Conservation (phyloP, 108 stramenopile genomes). For the Schizochytrium sp. region DNA sequence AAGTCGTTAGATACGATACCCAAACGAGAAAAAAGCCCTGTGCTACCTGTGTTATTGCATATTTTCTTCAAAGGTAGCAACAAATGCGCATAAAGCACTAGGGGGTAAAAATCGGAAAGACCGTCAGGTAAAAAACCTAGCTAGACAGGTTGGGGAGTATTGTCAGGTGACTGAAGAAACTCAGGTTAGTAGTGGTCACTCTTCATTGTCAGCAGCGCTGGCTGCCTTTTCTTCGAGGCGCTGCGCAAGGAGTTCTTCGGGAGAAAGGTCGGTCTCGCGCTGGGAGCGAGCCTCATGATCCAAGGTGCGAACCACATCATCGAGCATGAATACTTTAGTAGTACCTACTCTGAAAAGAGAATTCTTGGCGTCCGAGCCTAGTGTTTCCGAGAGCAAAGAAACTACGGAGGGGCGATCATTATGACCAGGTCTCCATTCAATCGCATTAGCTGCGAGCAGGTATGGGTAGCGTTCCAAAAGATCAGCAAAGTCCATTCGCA, state of each 20-base stretch:
- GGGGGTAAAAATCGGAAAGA: too few species aligned
- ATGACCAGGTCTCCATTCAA: not conserved
- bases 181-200: too few species aligned
- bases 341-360: not conserved
- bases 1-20: too few species aligned
- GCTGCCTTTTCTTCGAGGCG: not conserved
- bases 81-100: too few species aligned
- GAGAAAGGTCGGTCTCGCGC: not conserved
- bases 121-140: too few species aligned
- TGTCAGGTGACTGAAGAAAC: too few species aligned
- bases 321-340: conserved; percentile 44
- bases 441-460: not conserved
- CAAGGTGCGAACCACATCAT: not conserved
- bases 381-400: not conserved
- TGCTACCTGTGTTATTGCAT: too few species aligned
- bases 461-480: conserved; percentile 7
- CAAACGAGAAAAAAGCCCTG: too few species aligned
- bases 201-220: too few species aligned
- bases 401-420: conserved; percentile 42
- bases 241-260: conserved; percentile 19
- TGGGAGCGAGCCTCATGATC: conserved; percentile 7
- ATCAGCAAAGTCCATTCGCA: conserved; percentile 11
- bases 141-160: too few species aligned
- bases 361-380: conserved; percentile 27
- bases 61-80: too few species aligned